A percentile compares a stretch with the other conserved stretches of the same genome.
Conservation (phyloP, 805 yeast genomes). For the Trichomonascus vanleenenianus region DNA sequence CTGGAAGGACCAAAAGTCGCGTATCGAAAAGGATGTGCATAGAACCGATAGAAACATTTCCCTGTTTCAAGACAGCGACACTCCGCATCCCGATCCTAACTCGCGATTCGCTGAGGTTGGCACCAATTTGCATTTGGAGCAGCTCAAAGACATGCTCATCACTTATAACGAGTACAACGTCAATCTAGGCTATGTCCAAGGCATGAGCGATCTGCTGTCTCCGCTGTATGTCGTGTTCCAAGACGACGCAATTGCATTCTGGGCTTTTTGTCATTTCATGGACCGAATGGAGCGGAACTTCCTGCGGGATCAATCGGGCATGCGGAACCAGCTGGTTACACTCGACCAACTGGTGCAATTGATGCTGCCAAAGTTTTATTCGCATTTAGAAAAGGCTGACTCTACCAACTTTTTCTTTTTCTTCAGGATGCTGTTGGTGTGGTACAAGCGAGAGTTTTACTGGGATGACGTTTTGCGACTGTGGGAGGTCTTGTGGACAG, state of each 20-base stretch:
- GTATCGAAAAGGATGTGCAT: slow-evolving; percentile 90
- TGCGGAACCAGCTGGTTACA: slow-evolving; percentile 79
- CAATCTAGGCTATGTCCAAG: slow-evolving; percentile 92
- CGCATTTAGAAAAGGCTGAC: slow-evolving; percentile 80
- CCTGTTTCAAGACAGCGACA: slow-evolving; percentile 46
- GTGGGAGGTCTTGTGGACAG: slow-evolving; percentile 95
- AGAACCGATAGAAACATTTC: slow-evolving; percentile 79
- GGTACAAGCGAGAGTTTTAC: slow-evolving; percentile 88
- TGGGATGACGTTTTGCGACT: slow-evolving; percentile 68
- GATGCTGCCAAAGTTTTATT: slow-evolving; percentile 77
- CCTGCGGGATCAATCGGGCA: slow-evolving; percentile 85
- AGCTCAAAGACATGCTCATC: slow-evolving; percentile 66
- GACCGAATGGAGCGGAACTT: slow-evolving; percentile 93
- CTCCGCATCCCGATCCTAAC: slow-evolving; percentile 35
- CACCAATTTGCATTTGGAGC: slow-evolving; percentile 71
- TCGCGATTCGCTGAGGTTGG: slow-evolving; percentile 52
- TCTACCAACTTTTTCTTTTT: slow-evolving; percentile 87
- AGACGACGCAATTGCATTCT: slow-evolving; percentile 76
- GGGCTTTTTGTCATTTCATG: slow-evolving; percentile 87
- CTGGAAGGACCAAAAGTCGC: slow-evolving; percentile 82
- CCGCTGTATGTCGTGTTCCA: slow-evolving; percentile 59
- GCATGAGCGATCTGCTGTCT: slow-evolving; percentile 90
- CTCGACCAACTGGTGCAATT: slow-evolving; percentile 81
- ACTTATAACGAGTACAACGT: slow-evolving; percentile 80
- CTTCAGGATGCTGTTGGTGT: slow-evolving; percentile 88